A percentile compares a stretch with the other conserved stretches of the same genome.
Evolutionary conservation across 169 alveolate species (phyloP).

Genomic region (Cryptosporidium ubiquitum): DNA sequence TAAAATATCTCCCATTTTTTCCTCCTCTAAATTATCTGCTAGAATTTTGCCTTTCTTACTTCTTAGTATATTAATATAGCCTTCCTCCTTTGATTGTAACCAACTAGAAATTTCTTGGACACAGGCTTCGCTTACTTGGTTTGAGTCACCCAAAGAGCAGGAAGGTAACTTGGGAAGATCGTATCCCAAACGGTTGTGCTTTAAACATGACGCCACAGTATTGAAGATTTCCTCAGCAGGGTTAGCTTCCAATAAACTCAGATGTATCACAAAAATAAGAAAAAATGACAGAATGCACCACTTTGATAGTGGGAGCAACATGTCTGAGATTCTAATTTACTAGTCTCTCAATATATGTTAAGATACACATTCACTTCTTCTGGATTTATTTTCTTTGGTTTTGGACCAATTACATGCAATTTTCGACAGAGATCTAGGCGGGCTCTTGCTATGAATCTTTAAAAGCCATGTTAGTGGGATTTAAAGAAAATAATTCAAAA

Average conservation of each 20-base stretch:
- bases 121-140: background rate
- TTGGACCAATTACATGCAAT: conserved; percentile 4
- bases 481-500: background rate
- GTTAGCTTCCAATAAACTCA: conserved; percentile 18
- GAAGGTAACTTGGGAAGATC: background rate
- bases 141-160: background rate
- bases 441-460: background rate
- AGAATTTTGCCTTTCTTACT: background rate
- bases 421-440: conserved; percentile 29
- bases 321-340: background rate
- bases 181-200: conserved; percentile 4
- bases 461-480: background rate
- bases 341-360: background rate
- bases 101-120: background rate
- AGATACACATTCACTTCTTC: background rate
- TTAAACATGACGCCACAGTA: conserved; percentile 25
- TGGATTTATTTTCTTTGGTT: background rate
- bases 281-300: conserved; percentile 22
- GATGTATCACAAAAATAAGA: background rate
- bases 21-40: background rate
- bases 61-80: background rate
- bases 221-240: background rate
- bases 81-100: background rate
- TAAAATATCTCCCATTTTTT: conserved; percentile 7
- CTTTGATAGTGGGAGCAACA: background rate